phyloP scores from a whole-genome alignment of 208 protist genomes.

The Leishmania mexicana region DNA sequence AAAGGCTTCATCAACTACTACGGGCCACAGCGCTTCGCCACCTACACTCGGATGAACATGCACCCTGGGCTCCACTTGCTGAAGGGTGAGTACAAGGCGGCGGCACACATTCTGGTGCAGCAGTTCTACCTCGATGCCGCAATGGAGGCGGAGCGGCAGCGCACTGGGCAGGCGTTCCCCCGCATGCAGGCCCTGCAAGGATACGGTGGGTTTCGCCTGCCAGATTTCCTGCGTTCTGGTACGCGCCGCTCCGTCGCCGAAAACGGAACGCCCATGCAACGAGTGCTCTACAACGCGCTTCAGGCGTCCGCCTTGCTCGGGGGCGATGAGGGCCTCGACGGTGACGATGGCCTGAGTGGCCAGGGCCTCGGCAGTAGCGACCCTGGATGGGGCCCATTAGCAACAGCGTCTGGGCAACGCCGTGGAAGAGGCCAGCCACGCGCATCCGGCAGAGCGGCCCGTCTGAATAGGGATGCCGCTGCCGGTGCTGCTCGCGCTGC shows the following conservation, averaged over 20 bases:
- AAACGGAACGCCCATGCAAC: conserved; percentile 77
- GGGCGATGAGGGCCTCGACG: conserved; percentile 24
- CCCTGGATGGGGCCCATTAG: neutral
- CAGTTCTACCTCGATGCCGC: conserved; percentile 86
- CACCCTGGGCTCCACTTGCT: conserved; percentile 86
- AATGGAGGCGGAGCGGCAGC: conserved; percentile 59
- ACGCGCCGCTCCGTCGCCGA: conserved; percentile 53
- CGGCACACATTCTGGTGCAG: conserved; percentile 86
- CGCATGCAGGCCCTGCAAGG: conserved; percentile 44
- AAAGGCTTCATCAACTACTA: conserved; percentile 93
- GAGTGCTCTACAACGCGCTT: conserved; percentile 78
- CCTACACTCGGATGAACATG: conserved; percentile 85
- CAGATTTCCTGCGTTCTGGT: conserved; percentile 44
- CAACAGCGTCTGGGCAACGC: neutral
- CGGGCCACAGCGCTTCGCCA: conserved; percentile 72
- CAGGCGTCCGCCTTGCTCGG: conserved; percentile 61
- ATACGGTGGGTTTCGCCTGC: conserved; percentile 46
- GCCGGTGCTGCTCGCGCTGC: neutral
- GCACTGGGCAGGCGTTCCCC: conserved; percentile 48
- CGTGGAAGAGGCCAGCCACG: neutral
- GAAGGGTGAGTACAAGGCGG: conserved; percentile 80
- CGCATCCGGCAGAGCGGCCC: neutral
- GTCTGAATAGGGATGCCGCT: neutral
- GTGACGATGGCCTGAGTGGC: neutral
- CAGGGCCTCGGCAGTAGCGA: conserved; percentile 3